Conservation (phyloP, 2,329 filamentous ascomycete species). For the Leptosphaerulina australis region DNA sequence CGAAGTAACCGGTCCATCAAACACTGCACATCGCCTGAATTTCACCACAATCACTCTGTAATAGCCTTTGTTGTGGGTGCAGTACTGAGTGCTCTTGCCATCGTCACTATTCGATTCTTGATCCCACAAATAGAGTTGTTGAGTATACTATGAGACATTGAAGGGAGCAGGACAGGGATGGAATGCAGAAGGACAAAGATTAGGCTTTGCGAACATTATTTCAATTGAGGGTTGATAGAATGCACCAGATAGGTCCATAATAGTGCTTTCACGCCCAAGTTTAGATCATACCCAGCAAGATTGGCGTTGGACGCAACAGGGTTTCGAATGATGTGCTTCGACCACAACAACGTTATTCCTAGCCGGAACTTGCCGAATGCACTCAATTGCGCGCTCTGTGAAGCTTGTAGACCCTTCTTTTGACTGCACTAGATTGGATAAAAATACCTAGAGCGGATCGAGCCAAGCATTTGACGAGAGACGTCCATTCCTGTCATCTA, state of each 20-base stretch:
- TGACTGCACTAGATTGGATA: neutral
- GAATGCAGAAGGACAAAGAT: conserved; percentile 4
- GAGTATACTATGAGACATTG: conserved; percentile 25
- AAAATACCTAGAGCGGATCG: neutral
- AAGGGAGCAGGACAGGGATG: conserved; percentile 27
- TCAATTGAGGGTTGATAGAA: no score
- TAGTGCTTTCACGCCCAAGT: no score
- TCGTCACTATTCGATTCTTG: conserved; percentile 25
- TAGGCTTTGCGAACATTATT: neutral
- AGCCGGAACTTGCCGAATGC: conserved; percentile 10
- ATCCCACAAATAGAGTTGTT: conserved; percentile 28
- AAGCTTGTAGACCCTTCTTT: conserved; percentile 5
- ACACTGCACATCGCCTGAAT: no score
- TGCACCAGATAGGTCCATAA: no score
- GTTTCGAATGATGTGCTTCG: neutral
- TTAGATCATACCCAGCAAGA: no score
- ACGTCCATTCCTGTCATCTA: neutral
- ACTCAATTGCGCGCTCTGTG: conserved; percentile 1
- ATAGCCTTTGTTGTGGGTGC: conserved; percentile 28
- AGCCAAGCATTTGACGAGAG: neutral
- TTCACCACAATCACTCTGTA: no score
- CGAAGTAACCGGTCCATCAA: no score
- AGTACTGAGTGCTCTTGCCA: conserved; percentile 23
- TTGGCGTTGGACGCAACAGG: neutral
- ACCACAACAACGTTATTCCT: neutral